Conservation (phyloP, 1,284 basidiomycete species). For the Ceratorhiza oryzae-sativae region DNA sequence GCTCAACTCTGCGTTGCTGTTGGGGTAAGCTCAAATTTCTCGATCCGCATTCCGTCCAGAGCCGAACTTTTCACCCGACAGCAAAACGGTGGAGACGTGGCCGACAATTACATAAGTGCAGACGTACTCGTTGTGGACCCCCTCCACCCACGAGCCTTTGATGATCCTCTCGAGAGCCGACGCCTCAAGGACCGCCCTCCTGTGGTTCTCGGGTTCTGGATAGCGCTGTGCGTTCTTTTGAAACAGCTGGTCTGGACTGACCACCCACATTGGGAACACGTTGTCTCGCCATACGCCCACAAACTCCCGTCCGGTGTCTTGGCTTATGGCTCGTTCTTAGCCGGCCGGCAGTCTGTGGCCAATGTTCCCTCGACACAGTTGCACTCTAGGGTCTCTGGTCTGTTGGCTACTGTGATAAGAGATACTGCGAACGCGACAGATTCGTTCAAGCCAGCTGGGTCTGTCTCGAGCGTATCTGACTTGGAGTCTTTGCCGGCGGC, state of each 20-base stretch:
- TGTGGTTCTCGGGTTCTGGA: conserved; percentile 23
- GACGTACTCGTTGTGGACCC: conserved; percentile 33
- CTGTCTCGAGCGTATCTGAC: no score
- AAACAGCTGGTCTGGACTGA: conserved; percentile 1
- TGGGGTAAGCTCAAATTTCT: conserved; percentile 1
- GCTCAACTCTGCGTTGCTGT: background rate
- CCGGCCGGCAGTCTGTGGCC: background rate
- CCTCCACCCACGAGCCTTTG: conserved; percentile 8
- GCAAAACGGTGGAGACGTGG: background rate
- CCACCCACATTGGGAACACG: background rate
- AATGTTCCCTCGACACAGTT: background rate
- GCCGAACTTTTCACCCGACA: background rate
- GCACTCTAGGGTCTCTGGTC: background rate
- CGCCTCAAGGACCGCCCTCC: conserved; percentile 7
- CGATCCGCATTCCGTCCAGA: background rate
- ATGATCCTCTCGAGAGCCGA: background rate
- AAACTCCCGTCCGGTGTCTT: conserved; percentile 14
- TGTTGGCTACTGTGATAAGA: background rate
- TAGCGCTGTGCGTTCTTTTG: background rate
- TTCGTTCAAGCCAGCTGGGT: no score
- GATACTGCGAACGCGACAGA: background rate
- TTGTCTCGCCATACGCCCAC: background rate
- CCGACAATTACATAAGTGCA: background rate
- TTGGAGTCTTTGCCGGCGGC: background rate
- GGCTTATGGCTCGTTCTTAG: conserved; percentile 24